These are phyloP conservation scores for Phytopythium vexans DNA, from an alignment of 352 stramenopile species.

Conservation along the genomic window DNA sequence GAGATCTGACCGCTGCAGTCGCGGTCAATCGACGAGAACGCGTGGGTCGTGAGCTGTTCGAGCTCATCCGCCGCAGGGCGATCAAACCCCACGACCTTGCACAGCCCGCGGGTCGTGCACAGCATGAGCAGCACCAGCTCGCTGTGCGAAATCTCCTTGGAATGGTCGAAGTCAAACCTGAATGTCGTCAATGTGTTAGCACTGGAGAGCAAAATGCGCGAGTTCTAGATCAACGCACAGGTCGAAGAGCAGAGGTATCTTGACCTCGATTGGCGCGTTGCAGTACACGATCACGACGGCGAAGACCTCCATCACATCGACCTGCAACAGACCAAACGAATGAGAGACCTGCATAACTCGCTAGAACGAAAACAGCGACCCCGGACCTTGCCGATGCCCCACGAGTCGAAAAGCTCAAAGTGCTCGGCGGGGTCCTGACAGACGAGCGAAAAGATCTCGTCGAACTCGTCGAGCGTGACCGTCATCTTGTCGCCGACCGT, in stretches of 20 bases:
- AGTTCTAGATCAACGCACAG: slow-evolving; percentile 22
- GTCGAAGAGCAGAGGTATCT: slow-evolving; percentile 69
- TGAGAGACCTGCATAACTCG: slow-evolving; percentile 3
- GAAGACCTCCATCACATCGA: slow-evolving; percentile 76
- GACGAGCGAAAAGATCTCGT: slow-evolving; percentile 76
- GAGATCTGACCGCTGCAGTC: slow-evolving; percentile 61
- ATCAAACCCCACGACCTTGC: slow-evolving; percentile 59
- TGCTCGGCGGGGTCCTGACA: slow-evolving; percentile 66
- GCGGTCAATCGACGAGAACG: slow-evolving; percentile 55
- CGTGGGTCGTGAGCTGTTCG: slow-evolving; percentile 40
- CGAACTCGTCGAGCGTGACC: slow-evolving; percentile 65
- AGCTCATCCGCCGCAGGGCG: slow-evolving; percentile 46
- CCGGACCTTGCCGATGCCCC: slow-evolving; percentile 49
- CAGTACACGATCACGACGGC: slow-evolving; percentile 75
- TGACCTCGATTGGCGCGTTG: slow-evolving; percentile 56
- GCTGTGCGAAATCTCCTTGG: slow-evolving; percentile 54
- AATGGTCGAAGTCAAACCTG: slow-evolving; percentile 80
- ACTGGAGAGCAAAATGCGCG: neutral
- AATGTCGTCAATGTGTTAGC: neutral
- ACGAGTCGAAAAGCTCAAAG: slow-evolving; percentile 68
- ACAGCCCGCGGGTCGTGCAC: slow-evolving; percentile 67
- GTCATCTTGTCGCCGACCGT: slow-evolving; percentile 77
- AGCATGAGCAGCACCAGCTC: slow-evolving; percentile 74
- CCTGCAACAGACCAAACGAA: slow-evolving; percentile 21
- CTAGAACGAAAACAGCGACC: neutral